Evolutionary conservation across 352 stramenopile species (phyloP).

Genomic region (Elongisporangium prolatum): DNA sequence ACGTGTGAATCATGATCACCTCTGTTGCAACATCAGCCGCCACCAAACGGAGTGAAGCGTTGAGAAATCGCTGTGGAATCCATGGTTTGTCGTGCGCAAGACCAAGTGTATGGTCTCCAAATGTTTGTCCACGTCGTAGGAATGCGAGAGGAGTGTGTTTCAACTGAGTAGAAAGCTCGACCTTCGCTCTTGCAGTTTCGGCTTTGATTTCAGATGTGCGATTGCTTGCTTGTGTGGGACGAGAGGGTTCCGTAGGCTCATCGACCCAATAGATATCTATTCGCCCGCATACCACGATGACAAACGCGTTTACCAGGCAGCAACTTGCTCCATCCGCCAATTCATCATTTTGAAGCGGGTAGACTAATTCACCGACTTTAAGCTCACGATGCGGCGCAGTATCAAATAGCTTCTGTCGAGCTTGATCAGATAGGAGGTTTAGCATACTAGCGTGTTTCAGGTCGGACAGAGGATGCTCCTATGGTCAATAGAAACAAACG

Average conservation of each 20-base stretch:
- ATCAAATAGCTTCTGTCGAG: slow-evolving; percentile 22
- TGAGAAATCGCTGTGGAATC: slow-evolving; percentile 8
- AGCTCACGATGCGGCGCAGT: slow-evolving; percentile 16
- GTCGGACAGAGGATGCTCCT: slow-evolving; percentile 31
- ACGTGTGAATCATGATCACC: slow-evolving; percentile 31
- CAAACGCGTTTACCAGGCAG: slow-evolving; percentile 14
- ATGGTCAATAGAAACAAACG: background rate
- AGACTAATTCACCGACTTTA: slow-evolving; percentile 14
- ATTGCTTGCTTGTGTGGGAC: background rate
- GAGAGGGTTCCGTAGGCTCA: slow-evolving; percentile 1
- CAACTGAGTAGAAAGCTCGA: slow-evolving; percentile 3
- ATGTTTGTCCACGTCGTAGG: slow-evolving; percentile 32
- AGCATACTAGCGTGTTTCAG: slow-evolving; percentile 34
- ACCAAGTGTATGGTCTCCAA: slow-evolving; percentile 52
- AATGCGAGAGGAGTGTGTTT: slow-evolving; percentile 15
- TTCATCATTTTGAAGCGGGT: background rate
- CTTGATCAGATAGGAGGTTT: slow-evolving; percentile 30
- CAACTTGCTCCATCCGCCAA: background rate
- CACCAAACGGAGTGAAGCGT: slow-evolving; percentile 22
- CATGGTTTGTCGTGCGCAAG: slow-evolving; percentile 32
- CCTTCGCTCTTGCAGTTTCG: background rate
- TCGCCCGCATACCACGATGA: slow-evolving; percentile 30
- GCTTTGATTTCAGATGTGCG: background rate
- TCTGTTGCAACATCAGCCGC: slow-evolving; percentile 40
- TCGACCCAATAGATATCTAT: slow-evolving; percentile 47